These are phyloP conservation scores for Shiraia bambusicola DNA, from an alignment of 2,329 filamentous ascomycete genomes.

Conservation along the genomic window DNA sequence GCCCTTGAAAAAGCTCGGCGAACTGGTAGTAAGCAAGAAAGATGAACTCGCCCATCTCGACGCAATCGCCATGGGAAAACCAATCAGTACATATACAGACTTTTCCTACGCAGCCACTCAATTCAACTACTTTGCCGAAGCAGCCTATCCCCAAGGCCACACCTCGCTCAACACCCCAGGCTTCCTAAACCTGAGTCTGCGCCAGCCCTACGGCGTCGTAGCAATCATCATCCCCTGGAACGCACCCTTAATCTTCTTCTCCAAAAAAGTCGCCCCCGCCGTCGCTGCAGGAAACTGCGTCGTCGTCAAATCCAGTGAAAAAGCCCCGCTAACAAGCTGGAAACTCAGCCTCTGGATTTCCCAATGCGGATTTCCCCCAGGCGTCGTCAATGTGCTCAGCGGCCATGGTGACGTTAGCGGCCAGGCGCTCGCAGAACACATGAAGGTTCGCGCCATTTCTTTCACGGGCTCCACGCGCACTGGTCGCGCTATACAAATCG, in stretches of 20 bases:
- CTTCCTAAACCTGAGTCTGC: slow-evolving; percentile 65
- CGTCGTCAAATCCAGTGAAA: slow-evolving; percentile 32
- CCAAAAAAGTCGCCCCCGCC: slow-evolving; percentile 29
- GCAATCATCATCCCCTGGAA: slow-evolving; percentile 73
- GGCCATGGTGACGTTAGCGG: slow-evolving; percentile 75
- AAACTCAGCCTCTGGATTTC: slow-evolving; percentile 75
- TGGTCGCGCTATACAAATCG: slow-evolving; percentile 75
- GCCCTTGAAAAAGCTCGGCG: slow-evolving; percentile 50
- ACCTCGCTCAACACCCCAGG: slow-evolving; percentile 58
- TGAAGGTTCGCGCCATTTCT: slow-evolving; percentile 76
- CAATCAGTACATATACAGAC: slow-evolving; percentile 68
- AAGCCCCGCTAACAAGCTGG: slow-evolving; percentile 69
- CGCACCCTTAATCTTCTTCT: slow-evolving; percentile 29
- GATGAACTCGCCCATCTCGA: slow-evolving; percentile 78
- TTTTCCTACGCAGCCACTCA: slow-evolving; percentile 77
- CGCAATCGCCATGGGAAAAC: slow-evolving; percentile 82
- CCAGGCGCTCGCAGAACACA: slow-evolving; percentile 73
- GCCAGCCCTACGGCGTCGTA: slow-evolving; percentile 75
- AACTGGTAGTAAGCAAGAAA: slow-evolving; percentile 50
- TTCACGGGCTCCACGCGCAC: slow-evolving; percentile 84
- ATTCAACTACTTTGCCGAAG: slow-evolving; percentile 75
- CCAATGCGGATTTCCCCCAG: slow-evolving; percentile 76
- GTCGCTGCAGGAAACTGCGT: slow-evolving; percentile 31
- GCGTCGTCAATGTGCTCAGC: slow-evolving; percentile 78
- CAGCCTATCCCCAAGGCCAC: slow-evolving; percentile 77